Base-by-base conservation (phyloP, 2,329 filamentous ascomycete genomes). In the Penicillium sp. region DNA sequence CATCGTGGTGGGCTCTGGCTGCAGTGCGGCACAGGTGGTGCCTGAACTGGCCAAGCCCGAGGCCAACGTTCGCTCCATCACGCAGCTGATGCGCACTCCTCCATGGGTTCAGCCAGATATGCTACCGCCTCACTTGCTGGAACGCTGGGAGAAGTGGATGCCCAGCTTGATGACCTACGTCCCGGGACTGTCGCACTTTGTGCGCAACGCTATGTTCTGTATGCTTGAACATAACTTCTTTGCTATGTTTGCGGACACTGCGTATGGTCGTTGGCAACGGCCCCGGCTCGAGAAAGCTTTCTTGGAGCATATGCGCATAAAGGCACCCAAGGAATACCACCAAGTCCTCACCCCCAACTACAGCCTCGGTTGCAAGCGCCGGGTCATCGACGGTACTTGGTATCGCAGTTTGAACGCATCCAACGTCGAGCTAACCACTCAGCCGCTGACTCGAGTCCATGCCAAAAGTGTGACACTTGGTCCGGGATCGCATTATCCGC, bases 331-430 rank as follows among this genome's bases (percentile, higher is more conserved):
- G 40, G 77, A 81, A 62, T 85, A 84, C 49, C 77, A 80, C 51
- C 76, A 81, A 24, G 71, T 82, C 6, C 61, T 85, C 28, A 79
- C 80, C 0, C 82, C 82, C 0, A 74, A 84, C 40, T 85, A 82
- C 46, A 72, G 75, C 36, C 64, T 84, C 11, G 80, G 81, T 1
- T 85, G 81, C 66, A 85, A 84, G 66, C 69, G 82, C n/a, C 73
- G 80, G 11, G 77, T 85, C 44, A 77, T 77, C 43, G 80, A 84
- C 48, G 70, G 74, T 2, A 70, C 70, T 1, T 85, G 83, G 69
- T 72, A 81, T 16, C 56, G 69, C 11, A 69, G 72, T 32, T 64
- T 86, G 29, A 69, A 80, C 29, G 64, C 75, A 3, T 64, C 74
- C 0, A 80, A 80, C 42, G 69, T 81, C 16, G 72, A 77, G 34